Percentiles rank a stretch among this genome's conserved stretches.
These are phyloP conservation scores for Perkinsus chesapeaki DNA, from an alignment of 169 alveolate genomes.

Conservation along the genomic window DNA sequence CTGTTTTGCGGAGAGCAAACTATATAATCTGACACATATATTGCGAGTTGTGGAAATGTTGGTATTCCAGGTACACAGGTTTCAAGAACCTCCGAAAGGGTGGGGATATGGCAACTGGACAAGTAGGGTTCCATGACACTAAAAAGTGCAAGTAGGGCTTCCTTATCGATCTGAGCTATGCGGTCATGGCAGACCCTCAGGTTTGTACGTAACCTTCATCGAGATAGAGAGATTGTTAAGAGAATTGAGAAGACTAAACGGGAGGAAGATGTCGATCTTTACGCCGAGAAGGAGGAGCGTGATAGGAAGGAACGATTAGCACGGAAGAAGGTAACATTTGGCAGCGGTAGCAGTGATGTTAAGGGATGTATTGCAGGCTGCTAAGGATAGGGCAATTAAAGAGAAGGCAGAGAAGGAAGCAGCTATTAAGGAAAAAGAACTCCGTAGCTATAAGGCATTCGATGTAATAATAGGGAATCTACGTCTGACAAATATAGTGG, in stretches of 20 bases:
- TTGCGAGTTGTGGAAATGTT: too few relatives aligned
- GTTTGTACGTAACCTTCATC: constrained; percentile 32
- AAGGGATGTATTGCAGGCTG: background rate
- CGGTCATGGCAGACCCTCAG: background rate
- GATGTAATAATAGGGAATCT: background rate
- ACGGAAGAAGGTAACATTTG: background rate
- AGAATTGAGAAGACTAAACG: constrained; percentile 45
- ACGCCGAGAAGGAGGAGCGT: background rate
- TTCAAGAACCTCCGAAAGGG: constrained; percentile 47
- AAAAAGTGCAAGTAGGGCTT: background rate
- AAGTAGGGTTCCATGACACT: background rate
- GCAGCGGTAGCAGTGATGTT: background rate
- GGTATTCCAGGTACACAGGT: constrained; percentile 73
- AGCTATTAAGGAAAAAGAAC: background rate
- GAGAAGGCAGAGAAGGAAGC: constrained; percentile 8
- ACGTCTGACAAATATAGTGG: too few relatives aligned
- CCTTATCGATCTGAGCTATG: background rate
- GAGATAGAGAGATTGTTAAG: constrained; percentile 49
- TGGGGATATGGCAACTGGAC: constrained; percentile 12
- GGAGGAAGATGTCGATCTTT: constrained; percentile 24
- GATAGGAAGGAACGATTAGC: background rate
- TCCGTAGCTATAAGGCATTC: background rate
- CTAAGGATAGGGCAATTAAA: background rate
- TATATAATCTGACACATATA: too few relatives aligned
- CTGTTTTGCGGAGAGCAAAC: too few relatives aligned